These are phyloP conservation scores for Leccinum obscurum DNA, from an alignment of 768 basidiomycete genomes.

Conservation along the genomic window DNA sequence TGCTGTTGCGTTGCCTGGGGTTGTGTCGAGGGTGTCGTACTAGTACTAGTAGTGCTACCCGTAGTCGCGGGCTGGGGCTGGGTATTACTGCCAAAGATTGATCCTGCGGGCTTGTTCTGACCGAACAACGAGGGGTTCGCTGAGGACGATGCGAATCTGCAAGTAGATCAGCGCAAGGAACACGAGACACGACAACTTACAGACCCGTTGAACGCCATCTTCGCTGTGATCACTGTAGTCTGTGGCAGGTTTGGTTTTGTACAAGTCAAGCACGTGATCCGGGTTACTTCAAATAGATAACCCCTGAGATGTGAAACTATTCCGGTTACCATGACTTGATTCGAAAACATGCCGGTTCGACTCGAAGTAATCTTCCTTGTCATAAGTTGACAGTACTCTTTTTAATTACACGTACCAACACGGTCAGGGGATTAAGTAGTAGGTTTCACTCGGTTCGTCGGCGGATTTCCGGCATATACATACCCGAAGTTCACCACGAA, in stretches of 20 bases:
- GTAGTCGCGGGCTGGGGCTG: constrained; percentile 26
- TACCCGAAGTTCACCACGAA: no score
- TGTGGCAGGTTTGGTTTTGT: background rate
- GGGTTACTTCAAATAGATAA: background rate
- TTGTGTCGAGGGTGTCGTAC: constrained; percentile 14
- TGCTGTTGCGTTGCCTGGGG: constrained; percentile 16
- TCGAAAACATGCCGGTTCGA: no score
- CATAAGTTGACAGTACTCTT: no score
- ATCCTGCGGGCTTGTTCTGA: constrained; percentile 32
- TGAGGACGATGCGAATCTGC: constrained; percentile 41
- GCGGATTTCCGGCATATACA: no score
- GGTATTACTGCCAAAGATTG: constrained; percentile 39
- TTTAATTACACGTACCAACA: no score
- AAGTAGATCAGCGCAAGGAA: constrained; percentile 8
- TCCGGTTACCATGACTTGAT: no score
- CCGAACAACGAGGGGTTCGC: constrained; percentile 39
- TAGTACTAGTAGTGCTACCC: constrained; percentile 10
- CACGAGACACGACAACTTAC: constrained; percentile 3
- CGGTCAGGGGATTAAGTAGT: no score
- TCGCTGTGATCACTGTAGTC: background rate
- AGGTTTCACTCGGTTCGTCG: no score
- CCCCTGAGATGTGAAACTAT: constrained; percentile 14
- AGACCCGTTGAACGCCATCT: constrained; percentile 26
- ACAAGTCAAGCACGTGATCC: constrained; percentile 14
- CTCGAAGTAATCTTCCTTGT: background rate